Evolutionary conservation across 106 monocot genomes (phyloP), one percentile per base, ranked within the genome.

Genomic region (Allium fistulosum): DNA sequence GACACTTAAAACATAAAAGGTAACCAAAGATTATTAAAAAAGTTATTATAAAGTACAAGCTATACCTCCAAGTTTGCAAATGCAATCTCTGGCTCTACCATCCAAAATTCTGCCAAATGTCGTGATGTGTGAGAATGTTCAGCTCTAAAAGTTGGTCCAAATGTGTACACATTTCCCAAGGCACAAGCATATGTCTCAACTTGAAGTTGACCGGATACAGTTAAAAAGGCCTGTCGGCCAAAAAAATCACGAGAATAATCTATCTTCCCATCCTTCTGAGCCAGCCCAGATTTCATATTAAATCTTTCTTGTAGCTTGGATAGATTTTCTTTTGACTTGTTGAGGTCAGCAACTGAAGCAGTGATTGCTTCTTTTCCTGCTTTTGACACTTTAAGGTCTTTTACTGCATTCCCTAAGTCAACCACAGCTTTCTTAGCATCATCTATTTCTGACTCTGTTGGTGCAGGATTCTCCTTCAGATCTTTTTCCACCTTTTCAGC

Each of bases 61-160:
- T 37, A 37, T 80, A 94, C 96, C 96, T 92, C 77, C 67, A 92
- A 68, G 62, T 88, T 84, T 22, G 96, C 96, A 82, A 96, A 96
- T 26, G 92, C 92, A 61, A 96, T 92, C 78, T 96, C 96, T 46
- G 96, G 96, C 59, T 96, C 96, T 49, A 96, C 81, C 88, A 97
- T 97, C 96, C 96, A 97, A 78, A 97, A 97, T 72, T 97, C 96
- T 26, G 92, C 96, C 69, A 97, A 78, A 81, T 97, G 96, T 3
- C 92, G 75, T 55, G 96, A 92, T 50, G 92, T 97, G 79, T 97
- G 91, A 7, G 96, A 96, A 59, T 92, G 84, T 70, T 96, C 92
- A 46, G 96, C 96, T 53, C 96, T 81, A 65, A 96, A 96, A 18
- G 96, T 96, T 37, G 96, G 96, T 5, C 96, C 96, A 82, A 96